Evolutionary conservation across 306 rosid species (phyloP).

Genomic region (Sicyos edulis): DNA sequence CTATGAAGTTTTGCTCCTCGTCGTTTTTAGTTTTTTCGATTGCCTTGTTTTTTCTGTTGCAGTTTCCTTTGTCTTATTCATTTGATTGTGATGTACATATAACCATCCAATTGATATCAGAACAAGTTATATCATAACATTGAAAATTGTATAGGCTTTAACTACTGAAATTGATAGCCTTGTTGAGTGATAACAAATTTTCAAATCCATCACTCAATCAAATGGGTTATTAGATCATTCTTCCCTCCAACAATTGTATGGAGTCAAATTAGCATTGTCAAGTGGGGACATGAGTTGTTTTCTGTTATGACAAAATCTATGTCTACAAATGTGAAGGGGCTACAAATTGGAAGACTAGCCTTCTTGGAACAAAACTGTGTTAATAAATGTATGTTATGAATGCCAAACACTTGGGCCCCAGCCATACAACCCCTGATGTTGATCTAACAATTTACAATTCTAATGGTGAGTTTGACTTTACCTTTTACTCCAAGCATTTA

Average conservation of each 20-base stretch:
- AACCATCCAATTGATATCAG: background rate
- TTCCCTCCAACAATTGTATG: background rate
- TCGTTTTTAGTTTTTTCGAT: background rate
- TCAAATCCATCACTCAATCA: background rate
- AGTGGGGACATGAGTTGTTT: slow-evolving; percentile 1
- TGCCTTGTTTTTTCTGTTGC: background rate
- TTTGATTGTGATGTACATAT: background rate
- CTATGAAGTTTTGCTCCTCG: too few relatives aligned
- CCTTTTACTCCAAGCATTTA: background rate
- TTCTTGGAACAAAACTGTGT: background rate
- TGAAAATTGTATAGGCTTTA: background rate
- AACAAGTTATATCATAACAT: background rate
- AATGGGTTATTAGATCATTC: background rate
- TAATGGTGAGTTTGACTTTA: background rate
- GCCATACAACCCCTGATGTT: background rate
- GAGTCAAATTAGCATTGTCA: background rate
- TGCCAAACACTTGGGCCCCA: background rate
- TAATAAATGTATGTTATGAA: background rate
- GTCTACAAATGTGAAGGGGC: background rate
- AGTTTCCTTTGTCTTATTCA: background rate
- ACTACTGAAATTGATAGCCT: background rate
- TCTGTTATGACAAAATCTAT: background rate
- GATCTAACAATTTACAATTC: background rate
- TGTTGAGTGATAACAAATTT: background rate
- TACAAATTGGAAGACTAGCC: background rate